Conservation (phyloP, 2,329 filamentous ascomycete species). For the Microdochium bolleyi region DNA sequence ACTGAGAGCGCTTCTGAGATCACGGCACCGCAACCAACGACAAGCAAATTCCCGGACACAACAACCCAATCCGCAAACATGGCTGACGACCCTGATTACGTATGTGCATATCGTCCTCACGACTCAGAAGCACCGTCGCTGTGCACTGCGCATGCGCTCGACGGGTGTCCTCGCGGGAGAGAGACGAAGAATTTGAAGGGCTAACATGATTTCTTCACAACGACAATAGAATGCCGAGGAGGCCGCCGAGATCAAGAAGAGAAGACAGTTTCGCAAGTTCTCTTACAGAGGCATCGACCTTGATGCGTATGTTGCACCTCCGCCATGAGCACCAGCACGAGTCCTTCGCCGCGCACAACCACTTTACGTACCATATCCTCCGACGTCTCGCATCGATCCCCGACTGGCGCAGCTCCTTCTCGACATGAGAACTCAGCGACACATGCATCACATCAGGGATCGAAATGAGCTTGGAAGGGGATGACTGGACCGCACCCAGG, state of each 20-base stretch:
- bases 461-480: not conserved
- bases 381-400: not conserved
- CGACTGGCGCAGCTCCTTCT: not conserved
- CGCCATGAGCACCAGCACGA: not conserved
- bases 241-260: constrained; percentile 99
- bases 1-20: constrained; percentile 11
- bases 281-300: constrained; percentile 99
- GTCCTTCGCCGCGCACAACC: not conserved
- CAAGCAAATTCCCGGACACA: constrained; percentile 31
- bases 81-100: constrained; percentile 77
- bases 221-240: constrained; percentile 78
- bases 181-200: not conserved
- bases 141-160: not conserved
- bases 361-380: not conserved
- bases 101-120: constrained; percentile 42
- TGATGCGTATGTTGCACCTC: constrained; percentile 73
- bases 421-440: not conserved
- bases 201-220: constrained; percentile 22
- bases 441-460: not conserved
- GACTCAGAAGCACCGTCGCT: not conserved
- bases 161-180: not conserved
- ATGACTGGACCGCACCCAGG: not conserved
- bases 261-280: constrained; percentile 99
- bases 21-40: constrained; percentile 36
- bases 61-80: constrained; percentile 50